Evolutionary conservation across 1,139 yeast species (phyloP), one percentile per base, ranked within the genome.

Genomic region (Blastobotrys indianensis): DNA sequence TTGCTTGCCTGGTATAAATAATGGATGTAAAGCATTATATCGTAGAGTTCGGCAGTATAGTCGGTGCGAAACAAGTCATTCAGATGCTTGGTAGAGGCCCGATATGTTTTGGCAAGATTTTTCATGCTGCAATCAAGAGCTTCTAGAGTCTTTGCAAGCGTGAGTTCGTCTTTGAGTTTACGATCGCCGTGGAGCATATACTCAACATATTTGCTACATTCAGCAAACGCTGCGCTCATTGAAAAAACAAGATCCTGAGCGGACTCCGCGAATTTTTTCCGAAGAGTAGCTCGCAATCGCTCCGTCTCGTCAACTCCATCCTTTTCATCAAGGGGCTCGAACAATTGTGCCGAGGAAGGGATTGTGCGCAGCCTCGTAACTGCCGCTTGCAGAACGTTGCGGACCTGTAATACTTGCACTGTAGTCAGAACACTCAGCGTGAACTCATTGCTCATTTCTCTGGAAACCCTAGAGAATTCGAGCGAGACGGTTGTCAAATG

Each of bases 391-490:
- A 74, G 45, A 10, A 63, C 57, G 54, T 74, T 74, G 56, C 78
- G 64, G 11, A 74, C 54, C 2, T 50, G 52, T 42, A 66, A 58
- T 28, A 74, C 56, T 30, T 65, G 65, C 12, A 53, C 56, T 28
- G 58, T 61, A n/a, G 63, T 51, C 46, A 69, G 61, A 2, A 62
- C 60, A 0, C 74, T 63, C 3, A 74, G 38, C 10, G 72, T 64
- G 12, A 68, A 45, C 44, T 72, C 75, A 53, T 70, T 72, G 13
- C 68, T 57, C 51, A 68, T 69, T 51, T 73, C 77, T 50, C 78
- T 63, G 46, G 66, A 70, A 5, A 63, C 62, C 42, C 70, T 70
- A 0, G 77, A 65, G 3, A 74, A 55, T 4, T 54, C 57, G 1
- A 70, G 55, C 2, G 72, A 57, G 4, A 58, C 53, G 6, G 56